Evolutionary conservation across 2,329 filamentous ascomycete species (phyloP).

Genomic region (Neonectria punicea): DNA sequence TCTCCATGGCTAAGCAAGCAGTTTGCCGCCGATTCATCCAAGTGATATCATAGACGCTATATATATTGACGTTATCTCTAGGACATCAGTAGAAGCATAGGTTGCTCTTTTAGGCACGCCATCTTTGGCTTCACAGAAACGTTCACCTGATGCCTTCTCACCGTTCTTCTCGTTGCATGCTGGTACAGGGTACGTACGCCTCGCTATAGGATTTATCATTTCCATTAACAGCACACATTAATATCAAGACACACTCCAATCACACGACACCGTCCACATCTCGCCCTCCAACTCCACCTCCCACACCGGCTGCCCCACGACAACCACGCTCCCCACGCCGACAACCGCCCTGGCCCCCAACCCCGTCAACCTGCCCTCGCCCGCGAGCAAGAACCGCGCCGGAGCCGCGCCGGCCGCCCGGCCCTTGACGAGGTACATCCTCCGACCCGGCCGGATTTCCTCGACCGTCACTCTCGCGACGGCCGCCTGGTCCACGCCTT

Average conservation of each 20-base stretch:
- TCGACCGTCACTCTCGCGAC: slow-evolving; percentile 44
- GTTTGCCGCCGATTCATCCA: no score
- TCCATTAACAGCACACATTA: slow-evolving; percentile 13
- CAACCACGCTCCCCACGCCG: slow-evolving; percentile 44
- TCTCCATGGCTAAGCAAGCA: no score
- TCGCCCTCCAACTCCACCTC: slow-evolving; percentile 49
- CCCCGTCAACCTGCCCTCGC: slow-evolving; percentile 51
- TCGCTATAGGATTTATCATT: no score
- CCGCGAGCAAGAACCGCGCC: slow-evolving; percentile 49
- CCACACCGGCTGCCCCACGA: slow-evolving; percentile 52
- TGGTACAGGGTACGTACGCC: background rate
- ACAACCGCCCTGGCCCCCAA: slow-evolving; percentile 46
- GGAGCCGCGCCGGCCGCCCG: slow-evolving; percentile 9
- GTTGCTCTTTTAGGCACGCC: no score
- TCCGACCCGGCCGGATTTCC: slow-evolving; percentile 44
- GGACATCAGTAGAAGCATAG: no score
- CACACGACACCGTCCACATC: slow-evolving; percentile 52
- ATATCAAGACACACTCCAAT: slow-evolving; percentile 47
- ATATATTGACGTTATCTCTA: no score
- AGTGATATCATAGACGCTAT: no score
- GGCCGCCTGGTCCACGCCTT: slow-evolving; percentile 32
- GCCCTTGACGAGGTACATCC: slow-evolving; percentile 50
- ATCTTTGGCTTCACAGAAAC: no score
- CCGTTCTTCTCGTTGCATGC: background rate
- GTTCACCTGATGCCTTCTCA: no score